A percentile compares a stretch with the other conserved stretches of the same genome.
phyloP scores from a whole-genome alignment of 495 filamentous ascomycete genomes.

The Rostrohypoxylon terebratum region DNA sequence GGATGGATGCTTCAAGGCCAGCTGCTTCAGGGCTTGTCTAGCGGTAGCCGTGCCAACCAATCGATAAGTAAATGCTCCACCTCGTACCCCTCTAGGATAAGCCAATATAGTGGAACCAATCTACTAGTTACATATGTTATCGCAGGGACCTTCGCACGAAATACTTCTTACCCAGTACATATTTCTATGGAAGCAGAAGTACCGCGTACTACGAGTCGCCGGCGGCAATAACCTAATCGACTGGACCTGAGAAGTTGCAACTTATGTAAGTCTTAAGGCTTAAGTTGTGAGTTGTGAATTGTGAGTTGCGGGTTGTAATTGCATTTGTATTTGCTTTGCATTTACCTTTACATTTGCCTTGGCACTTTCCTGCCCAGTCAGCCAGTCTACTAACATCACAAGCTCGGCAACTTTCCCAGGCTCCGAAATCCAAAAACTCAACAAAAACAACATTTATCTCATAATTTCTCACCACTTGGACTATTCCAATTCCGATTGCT shows the following conservation, averaged over 20 bases:
- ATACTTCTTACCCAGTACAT: slow-evolving; percentile 10
- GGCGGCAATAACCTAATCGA: slow-evolving; percentile 38
- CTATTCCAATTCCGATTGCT: slow-evolving; percentile 31
- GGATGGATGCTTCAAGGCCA: not conserved
- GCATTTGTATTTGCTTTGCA: too few species aligned
- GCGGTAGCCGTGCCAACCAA: slow-evolving; percentile 41
- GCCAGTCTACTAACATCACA: slow-evolving; percentile 32
- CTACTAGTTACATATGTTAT: too few species aligned
- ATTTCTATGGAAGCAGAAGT: slow-evolving; percentile 8
- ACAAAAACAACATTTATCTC: slow-evolving; percentile 9
- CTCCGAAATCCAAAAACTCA: slow-evolving; percentile 2
- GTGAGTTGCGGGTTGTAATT: slow-evolving; percentile 7
- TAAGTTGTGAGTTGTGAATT: not conserved
- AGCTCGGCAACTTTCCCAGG: slow-evolving; percentile 32
- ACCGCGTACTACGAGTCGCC: slow-evolving; percentile 24
- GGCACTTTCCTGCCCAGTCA: slow-evolving; percentile 38
- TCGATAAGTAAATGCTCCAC: slow-evolving; percentile 26
- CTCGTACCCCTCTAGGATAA: slow-evolving; percentile 39
- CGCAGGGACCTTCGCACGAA: not conserved
- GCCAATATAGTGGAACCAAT: slow-evolving; percentile 19
- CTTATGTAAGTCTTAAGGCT: too few species aligned
- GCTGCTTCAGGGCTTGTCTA: not conserved
- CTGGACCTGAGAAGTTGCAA: not conserved
- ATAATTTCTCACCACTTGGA: not conserved
- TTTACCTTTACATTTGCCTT: too few species aligned